These are phyloP conservation scores for Populus hybrid DNA, from an alignment of 441 rosid species.

Conservation along the genomic window DNA sequence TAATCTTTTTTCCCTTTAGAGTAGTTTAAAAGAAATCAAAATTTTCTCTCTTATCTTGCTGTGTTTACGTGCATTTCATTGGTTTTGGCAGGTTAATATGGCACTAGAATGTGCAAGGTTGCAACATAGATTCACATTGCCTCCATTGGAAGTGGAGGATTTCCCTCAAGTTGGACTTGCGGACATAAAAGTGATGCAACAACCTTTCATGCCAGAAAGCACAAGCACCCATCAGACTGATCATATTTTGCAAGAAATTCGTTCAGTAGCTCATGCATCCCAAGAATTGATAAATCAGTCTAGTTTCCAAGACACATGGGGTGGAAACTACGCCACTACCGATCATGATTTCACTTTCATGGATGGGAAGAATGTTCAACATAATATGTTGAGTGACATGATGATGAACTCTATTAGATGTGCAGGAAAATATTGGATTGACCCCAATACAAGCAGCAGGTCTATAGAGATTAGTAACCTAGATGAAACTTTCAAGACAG, in stretches of 20 bases:
- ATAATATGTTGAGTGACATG: slow-evolving; percentile 17
- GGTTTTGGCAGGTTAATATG: slow-evolving; percentile 58
- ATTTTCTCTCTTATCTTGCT: not conserved
- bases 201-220: slow-evolving; percentile 26
- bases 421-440: slow-evolving; percentile 32
- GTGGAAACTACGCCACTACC: slow-evolving; percentile 27
- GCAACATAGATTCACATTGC: slow-evolving; percentile 60
- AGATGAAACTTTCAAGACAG: slow-evolving; percentile 39
- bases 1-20: not conserved
- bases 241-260: slow-evolving; percentile 53
- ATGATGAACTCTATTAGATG: slow-evolving; percentile 20
- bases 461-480: slow-evolving; percentile 43
- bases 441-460: slow-evolving; percentile 27
- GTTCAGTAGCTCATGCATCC: slow-evolving; percentile 59
- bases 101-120: slow-evolving; percentile 78
- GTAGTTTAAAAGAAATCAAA: not conserved
- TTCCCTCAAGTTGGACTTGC: slow-evolving; percentile 40
- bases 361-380: slow-evolving; percentile 24
- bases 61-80: not conserved
- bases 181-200: slow-evolving; percentile 29
- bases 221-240: slow-evolving; percentile 25
- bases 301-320: slow-evolving; percentile 38
- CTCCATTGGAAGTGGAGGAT: slow-evolving; percentile 62
- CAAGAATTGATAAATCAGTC: slow-evolving; percentile 43
- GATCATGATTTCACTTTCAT: slow-evolving; percentile 48